Base-by-base conservation (phyloP, 2,329 filamentous ascomycete species). In the Thermomyces lanuginosus region DNA sequence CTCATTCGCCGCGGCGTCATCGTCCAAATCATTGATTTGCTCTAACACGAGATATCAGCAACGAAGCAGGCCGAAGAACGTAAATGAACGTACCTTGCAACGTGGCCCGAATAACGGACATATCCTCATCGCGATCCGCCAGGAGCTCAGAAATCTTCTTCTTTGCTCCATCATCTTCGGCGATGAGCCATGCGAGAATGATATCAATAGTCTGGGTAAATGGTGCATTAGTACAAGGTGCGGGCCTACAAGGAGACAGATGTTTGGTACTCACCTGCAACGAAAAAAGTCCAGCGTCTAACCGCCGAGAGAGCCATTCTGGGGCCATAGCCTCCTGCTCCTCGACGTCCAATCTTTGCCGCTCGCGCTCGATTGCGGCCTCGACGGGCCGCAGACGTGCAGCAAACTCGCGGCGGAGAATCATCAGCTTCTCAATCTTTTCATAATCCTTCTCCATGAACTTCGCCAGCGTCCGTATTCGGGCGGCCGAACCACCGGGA, bases 381-480 rank as follows among this genome's bases (percentile, higher is more conserved):
- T 84, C 76, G 1, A 80, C 72, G 0, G 63, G 57, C 1, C 55
- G 58, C 1, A 91, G 53, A 9, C 69, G 64, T 0, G 63, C 58
- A 0, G 67, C 66, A 46, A 83, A 92, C 8, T 79, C 76, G 24
- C 69, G 58, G 21, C 84, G 69, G 24, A 93, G 51, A 33, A 66
- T 61, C 18, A 92, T 50, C 4, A 95, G 60, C 45, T 74, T 80
- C 4, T 48, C 57, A 19, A 82, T 70, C 60, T 95, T 95, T 39
- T 69, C 81, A 48, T 91, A 92, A 37, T 92, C 74, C 46, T 82
- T 92, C 51, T 98, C 89, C 10, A 92, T 77, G 43, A 95, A 95
- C 46, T 98, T 98, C 24, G 84, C 86, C 3, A 95, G 64, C 1
- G 76, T 69, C 3, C 89, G 71, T 40, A 95, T 91, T 4, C 89